These are phyloP conservation scores for Ustilago trichophora DNA, from an alignment of 1,284 basidiomycete species.

Conservation along the genomic window DNA sequence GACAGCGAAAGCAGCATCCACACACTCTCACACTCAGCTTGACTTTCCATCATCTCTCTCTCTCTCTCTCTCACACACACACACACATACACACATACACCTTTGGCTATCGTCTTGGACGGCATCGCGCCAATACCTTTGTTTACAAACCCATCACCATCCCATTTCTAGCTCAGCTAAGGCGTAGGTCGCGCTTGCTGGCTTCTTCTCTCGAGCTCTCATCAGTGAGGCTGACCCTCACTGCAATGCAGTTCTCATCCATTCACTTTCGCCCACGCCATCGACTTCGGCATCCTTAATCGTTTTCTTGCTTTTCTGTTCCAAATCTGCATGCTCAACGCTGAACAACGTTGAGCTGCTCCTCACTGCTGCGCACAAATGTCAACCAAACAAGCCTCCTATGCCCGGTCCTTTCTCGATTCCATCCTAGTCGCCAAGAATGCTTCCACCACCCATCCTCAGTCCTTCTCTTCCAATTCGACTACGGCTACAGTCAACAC, in stretches of 20 bases:
- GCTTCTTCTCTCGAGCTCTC: conserved; percentile 1
- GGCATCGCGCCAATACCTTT: too few species aligned
- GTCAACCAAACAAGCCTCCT: conserved; percentile 18
- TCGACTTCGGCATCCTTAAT: conserved; percentile 45
- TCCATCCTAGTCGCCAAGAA: conserved; percentile 26
- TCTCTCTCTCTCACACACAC: background rate
- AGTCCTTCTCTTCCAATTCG: conserved; percentile 18
- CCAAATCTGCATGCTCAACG: conserved; percentile 6
- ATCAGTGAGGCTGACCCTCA: conserved; percentile 7
- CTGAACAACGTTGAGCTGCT: background rate
- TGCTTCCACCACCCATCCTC: conserved; percentile 3
- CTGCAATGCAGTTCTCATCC: conserved; percentile 38
- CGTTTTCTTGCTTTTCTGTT: background rate
- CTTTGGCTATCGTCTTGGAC: too few species aligned
- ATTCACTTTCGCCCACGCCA: conserved; percentile 31
- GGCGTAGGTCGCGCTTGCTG: background rate
- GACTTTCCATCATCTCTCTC: background rate
- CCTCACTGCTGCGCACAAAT: conserved; percentile 1
- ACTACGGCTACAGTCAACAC: conserved; percentile 16
- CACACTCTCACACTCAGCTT: background rate
- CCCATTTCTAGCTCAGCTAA: background rate
- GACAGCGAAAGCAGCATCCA: background rate
- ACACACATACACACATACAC: background rate
- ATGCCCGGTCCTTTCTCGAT: conserved; percentile 44
- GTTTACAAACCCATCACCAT: too few species aligned